Base-by-base conservation (phyloP, 2,329 filamentous ascomycete genomes). In the Fonsecaea pedrosoi region DNA sequence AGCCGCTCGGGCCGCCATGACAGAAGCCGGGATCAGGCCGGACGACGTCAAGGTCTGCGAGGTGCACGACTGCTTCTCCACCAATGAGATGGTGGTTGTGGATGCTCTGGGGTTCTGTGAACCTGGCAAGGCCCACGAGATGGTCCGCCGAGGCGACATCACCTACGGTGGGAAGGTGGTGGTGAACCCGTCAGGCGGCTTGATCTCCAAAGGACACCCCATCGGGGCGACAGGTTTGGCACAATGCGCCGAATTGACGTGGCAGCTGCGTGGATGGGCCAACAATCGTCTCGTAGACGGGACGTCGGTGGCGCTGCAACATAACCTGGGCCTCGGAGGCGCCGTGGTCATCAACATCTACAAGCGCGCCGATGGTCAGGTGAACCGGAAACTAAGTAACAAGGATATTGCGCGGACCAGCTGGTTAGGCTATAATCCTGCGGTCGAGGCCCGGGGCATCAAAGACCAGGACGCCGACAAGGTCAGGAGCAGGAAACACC, bases 191-290 rank as follows among this genome's bases (percentile, higher is more conserved):
- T 96, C 92, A 0, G 95, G 94, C 54, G 95, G 95, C 0, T 86
- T 98, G 65, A 98, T 98, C 75, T 95, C 91, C 69, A 98, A 98
- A 83, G 94, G 94, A 54, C 94, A 98, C 78, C 94, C 94, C 0
- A 87, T 98, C 4, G 40, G 40, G 38, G 94, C 94, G 0, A 96
- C 92, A 0, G 94, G 94, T 12, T 85, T 98, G 61, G 94, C 94
- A 9, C 94, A 98, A 81, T 97, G 94, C 77, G 92, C 94, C 2
- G 94, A 98, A 81, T 83, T 98, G 18, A 92, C 96, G 32, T 98
- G 94, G 94, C 94, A 98, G 76, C 83, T 98, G 74, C 87, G 94
- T 70, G 94, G 94, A 6, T 98, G 94, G 94, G 94, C 94, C 15
- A 97, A 95, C 80, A 97, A 97, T 82, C 68, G 71, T 35, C 86